Conservation (phyloP, 805 yeast species). For the Kuraishia ogatae region DNA sequence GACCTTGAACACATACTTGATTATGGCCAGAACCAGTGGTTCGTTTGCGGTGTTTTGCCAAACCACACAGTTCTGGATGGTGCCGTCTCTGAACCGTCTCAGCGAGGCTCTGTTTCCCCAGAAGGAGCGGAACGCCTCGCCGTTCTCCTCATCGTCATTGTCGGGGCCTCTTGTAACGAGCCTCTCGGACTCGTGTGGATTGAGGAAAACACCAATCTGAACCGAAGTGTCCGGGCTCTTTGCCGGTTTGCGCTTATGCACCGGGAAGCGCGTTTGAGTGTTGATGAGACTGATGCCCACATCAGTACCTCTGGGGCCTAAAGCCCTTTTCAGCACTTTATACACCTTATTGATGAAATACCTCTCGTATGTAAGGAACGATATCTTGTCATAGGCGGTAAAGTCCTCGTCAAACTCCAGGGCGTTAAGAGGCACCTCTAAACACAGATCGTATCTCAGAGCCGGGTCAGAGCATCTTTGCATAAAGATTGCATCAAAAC, state of each 20-base stretch:
- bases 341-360: slow-evolving; percentile 55
- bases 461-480: slow-evolving; percentile 43
- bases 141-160: slow-evolving; percentile 46
- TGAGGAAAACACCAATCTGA: slow-evolving; percentile 55
- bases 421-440: slow-evolving; percentile 42
- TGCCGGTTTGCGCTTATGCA: slow-evolving; percentile 13
- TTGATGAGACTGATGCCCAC: slow-evolving; percentile 24
- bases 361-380: slow-evolving; percentile 62
- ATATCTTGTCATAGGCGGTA: slow-evolving; percentile 64
- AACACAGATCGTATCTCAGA: slow-evolving; percentile 57
- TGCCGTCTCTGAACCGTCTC: slow-evolving; percentile 89
- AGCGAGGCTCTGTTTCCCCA: slow-evolving; percentile 88
- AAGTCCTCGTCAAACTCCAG: slow-evolving; percentile 35
- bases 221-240: slow-evolving; percentile 16
- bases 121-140: slow-evolving; percentile 64
- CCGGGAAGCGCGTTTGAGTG: slow-evolving; percentile 1
- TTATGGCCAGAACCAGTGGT: slow-evolving; percentile 58
- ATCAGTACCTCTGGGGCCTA: slow-evolving; percentile 39
- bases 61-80: slow-evolving; percentile 82
- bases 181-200: slow-evolving; percentile 69
- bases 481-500: slow-evolving; percentile 73
- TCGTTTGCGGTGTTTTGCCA: slow-evolving; percentile 58
- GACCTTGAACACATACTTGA: slow-evolving; percentile 50
- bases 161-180: slow-evolving; percentile 82
- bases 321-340: slow-evolving; percentile 45